Percentiles rank a stretch among this genome's conserved stretches.
phyloP scores from a whole-genome alignment of 306 rosid genomes.

The Lathyrus sativus region DNA sequence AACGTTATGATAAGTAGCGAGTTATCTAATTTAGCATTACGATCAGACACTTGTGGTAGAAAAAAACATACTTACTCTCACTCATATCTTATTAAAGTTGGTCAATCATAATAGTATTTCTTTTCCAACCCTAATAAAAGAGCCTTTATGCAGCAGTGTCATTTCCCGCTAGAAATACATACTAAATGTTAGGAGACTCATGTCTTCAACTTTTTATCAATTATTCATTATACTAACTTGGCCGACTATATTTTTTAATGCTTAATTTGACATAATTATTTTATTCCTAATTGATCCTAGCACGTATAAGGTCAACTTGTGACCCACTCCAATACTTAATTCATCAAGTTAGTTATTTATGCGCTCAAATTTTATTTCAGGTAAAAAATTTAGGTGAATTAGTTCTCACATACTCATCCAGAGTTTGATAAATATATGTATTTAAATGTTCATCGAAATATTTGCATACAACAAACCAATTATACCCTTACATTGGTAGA shows the following conservation, averaged over 20 bases:
- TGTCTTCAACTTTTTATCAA: not conserved
- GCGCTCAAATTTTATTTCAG: not conserved
- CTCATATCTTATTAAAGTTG: too few relatives aligned
- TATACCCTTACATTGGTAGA: not conserved
- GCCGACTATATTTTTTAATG: not conserved
- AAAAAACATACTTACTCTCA: too few relatives aligned
- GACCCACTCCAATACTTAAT: slow-evolving; percentile 16
- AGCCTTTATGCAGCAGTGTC: too few relatives aligned
- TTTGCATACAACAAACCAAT: not conserved
- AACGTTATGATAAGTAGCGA: too few relatives aligned
- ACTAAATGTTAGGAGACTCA: too few relatives aligned
- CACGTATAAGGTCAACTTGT: slow-evolving; percentile 40
- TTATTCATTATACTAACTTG: not conserved
- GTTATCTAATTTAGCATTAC: too few relatives aligned
- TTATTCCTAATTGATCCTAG: slow-evolving; percentile 39
- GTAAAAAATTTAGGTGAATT: not conserved
- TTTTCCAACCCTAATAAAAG: too few relatives aligned
- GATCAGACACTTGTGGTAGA: too few relatives aligned
- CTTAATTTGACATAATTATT: slow-evolving; percentile 31
- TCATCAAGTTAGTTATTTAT: slow-evolving; percentile 6
- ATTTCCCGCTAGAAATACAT: too few relatives aligned
- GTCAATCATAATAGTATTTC: too few relatives aligned
- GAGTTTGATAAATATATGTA: too few relatives aligned
- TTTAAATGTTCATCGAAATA: not conserved
- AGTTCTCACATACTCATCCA: not conserved